Evolutionary conservation across 306 rosid species (phyloP), one percentile per base, ranked within the genome.

Genomic region (Sechiopsis laciniata): DNA sequence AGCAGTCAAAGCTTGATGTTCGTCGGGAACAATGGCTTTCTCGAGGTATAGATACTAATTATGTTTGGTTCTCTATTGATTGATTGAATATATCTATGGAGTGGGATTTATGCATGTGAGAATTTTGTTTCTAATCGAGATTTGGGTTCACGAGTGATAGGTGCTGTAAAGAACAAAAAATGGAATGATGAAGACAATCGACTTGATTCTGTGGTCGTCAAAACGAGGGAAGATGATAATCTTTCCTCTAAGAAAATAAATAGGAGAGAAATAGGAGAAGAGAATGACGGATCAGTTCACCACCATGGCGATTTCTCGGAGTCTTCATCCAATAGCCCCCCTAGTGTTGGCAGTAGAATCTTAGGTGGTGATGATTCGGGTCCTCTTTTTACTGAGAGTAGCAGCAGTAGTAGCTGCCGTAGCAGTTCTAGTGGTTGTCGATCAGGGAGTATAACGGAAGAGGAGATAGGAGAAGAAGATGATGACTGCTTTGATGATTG

Each of bases 21-120:
- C 99, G 99, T 75, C 96, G 99, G 20, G 99, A 94, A 77, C 99
- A 94, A 82, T 94, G 97, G 99, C 84, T 94, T 46, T 85, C 95
- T 37, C 96, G 88, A 84, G 92, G 99, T 94, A 80, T 75, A n/a
- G 14, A 6, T 63, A 5, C 5, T 55, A n/a, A 20, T 75, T 52
- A 16, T 54, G 3, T 24, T 55, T 59, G 35, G 42, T 74, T 32
- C 37, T 10, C 8, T 37, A 8, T 37, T 15, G 77, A 32, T 60
- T 56, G 5, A 57, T 74, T 59, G 22, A 14, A 72, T 35, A 1
- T 74, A 15, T 74, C 4, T 46, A 20, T 21, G 73, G 42, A 14
- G 51, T 58, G 46, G 74, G 58, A 15, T 69, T 45, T 26, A 13
- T 69, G 58, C 74, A 22, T 69, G 58, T 60, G 53, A 3, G 48